phyloP scores from a whole-genome alignment of 2,329 filamentous ascomycete genomes.

The Madurella fahalii region DNA sequence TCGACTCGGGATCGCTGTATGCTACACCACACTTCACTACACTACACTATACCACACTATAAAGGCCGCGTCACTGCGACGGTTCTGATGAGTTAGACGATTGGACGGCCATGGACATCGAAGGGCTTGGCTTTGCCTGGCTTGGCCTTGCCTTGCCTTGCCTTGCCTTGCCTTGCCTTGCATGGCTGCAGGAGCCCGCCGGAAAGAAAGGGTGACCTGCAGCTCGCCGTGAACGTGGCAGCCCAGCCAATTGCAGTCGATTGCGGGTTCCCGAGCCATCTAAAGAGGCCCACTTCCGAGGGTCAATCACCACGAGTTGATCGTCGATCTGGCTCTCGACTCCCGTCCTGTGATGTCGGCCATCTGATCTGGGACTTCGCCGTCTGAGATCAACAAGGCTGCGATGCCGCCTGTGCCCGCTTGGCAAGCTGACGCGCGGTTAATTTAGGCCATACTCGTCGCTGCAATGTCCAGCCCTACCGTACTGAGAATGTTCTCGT shows the following conservation, averaged over 20 bases:
- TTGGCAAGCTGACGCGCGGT: conserved; percentile 13
- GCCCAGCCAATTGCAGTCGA: neutral
- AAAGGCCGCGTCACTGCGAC: neutral
- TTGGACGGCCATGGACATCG: too few species aligned
- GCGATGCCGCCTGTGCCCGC: conserved; percentile 7
- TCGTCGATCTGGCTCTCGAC: neutral
- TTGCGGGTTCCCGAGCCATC: too few species aligned
- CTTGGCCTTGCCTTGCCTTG: too few species aligned
- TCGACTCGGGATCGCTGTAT: too few species aligned
- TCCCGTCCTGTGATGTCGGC: neutral
- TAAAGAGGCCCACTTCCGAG: neutral
- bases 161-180: too few species aligned
- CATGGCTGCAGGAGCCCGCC: too few species aligned
- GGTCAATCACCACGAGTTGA: neutral
- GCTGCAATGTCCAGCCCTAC: neutral
- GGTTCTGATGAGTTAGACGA: neutral
- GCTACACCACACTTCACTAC: too few species aligned
- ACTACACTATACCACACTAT: too few species aligned
- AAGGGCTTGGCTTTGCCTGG: too few species aligned
- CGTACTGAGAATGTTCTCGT: neutral
- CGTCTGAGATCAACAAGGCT: neutral
- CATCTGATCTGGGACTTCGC: neutral
- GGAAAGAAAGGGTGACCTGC: neutral
- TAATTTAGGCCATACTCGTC: conserved; percentile 1
- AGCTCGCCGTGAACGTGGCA: neutral